These are phyloP conservation scores for Pseudopyrenochaeta lycopersici DNA, from an alignment of 2,329 filamentous ascomycete species.

Conservation along the genomic window DNA sequence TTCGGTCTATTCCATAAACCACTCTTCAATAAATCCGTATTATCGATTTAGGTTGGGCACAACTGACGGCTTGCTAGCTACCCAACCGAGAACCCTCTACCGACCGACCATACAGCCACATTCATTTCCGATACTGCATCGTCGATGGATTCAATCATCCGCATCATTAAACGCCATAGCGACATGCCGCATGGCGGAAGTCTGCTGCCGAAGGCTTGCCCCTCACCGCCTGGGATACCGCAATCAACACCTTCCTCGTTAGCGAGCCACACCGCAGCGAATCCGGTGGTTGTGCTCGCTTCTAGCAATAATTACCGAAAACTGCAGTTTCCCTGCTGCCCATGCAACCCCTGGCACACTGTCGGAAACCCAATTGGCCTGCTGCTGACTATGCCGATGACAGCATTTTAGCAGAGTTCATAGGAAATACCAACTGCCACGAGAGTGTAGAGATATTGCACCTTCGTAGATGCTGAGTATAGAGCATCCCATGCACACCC, in stretches of 20 bases:
- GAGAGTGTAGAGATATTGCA: too few relatives aligned
- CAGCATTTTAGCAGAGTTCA: too few relatives aligned
- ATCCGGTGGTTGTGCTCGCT: not conserved
- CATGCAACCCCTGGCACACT: not conserved
- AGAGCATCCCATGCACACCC: too few relatives aligned
- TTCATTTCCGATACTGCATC: not conserved
- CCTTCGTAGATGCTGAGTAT: too few relatives aligned
- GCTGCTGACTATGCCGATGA: too few relatives aligned
- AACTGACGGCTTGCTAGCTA: not conserved
- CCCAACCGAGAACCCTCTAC: not conserved
- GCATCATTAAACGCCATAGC: not conserved
- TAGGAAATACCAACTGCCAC: too few relatives aligned
- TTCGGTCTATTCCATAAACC: not conserved
- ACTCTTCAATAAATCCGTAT: not conserved
- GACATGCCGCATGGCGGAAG: not conserved
- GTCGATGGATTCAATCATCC: not conserved
- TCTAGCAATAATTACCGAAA: not conserved
- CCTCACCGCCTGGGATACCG: not conserved
- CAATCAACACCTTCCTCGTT: not conserved
- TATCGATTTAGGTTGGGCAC: not conserved
- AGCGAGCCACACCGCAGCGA: not conserved
- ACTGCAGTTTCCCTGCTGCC: not conserved
- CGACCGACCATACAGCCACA: not conserved
- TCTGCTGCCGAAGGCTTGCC: not conserved
- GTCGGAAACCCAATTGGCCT: too few relatives aligned